Evolutionary conservation across 2,329 filamentous ascomycete genomes (phyloP).

Genomic region (Fusarium domesticum): DNA sequence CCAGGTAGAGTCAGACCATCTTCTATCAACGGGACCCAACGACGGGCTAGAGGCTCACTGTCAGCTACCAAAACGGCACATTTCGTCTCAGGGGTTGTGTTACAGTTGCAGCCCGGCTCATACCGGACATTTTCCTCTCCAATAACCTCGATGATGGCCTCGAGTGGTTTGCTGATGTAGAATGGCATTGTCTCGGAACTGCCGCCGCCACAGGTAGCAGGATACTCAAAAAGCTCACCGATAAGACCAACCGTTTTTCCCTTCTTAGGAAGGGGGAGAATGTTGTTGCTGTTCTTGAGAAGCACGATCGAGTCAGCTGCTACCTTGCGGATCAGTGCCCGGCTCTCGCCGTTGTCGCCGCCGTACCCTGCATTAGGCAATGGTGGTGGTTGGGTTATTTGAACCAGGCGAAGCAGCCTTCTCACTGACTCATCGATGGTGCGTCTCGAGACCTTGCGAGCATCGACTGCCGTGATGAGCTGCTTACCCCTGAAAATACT

Average conservation of each 20-base stretch:
- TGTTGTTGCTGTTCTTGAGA: constrained; percentile 14
- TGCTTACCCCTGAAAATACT: constrained; percentile 16
- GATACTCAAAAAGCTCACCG: constrained; percentile 35
- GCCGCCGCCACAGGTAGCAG: constrained; percentile 31
- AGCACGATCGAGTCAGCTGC: constrained; percentile 52
- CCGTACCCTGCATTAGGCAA: not conserved
- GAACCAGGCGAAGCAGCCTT: constrained; percentile 14
- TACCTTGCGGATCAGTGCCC: constrained; percentile 14
- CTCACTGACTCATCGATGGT: constrained; percentile 24
- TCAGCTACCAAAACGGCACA: not conserved
- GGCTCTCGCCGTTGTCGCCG: constrained; percentile 14
- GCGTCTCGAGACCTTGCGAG: constrained; percentile 15
- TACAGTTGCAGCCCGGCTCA: constrained; percentile 4
- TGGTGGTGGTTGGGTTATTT: constrained; percentile 3
- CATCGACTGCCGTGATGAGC: constrained; percentile 22
- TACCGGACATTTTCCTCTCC: constrained; percentile 7
- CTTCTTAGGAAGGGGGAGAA: constrained; percentile 4
- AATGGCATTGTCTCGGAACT: constrained; percentile 30
- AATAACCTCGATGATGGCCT: constrained; percentile 23
- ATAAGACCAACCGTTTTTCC: constrained; percentile 34
- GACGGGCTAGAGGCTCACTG: not conserved
- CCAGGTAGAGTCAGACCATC: not conserved
- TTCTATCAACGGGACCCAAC: constrained; percentile 1
- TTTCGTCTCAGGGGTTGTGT: too few species aligned
- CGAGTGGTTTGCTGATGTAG: constrained; percentile 30